Evolutionary conservation across 345 rosid species (phyloP).

Genomic region (Eucalyptus decipiens): DNA sequence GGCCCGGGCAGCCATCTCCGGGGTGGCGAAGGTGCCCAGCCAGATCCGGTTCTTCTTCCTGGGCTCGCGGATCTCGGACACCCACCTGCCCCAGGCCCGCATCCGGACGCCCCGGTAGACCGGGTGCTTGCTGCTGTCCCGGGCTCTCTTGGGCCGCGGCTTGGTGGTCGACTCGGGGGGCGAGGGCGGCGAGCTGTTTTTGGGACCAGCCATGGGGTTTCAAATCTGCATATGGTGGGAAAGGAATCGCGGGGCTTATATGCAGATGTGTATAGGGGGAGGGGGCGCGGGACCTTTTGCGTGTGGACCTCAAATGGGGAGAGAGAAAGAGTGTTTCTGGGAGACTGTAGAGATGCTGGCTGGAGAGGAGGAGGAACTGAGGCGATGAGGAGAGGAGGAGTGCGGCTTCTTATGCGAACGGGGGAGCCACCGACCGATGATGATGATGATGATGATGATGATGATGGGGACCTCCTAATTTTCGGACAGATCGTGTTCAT

Average conservation of each 20-base stretch:
- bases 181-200: background rate
- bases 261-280: background rate
- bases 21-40: constrained; percentile 50
- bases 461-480: background rate
- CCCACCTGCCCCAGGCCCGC: constrained; percentile 64
- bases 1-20: constrained; percentile 66
- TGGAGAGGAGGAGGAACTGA: background rate
- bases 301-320: background rate
- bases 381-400: background rate
- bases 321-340: background rate
- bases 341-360: background rate
- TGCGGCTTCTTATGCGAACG: background rate
- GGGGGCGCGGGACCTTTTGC: background rate
- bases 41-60: constrained; percentile 56
- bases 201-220: background rate
- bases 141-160: background rate
- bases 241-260: background rate
- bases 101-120: constrained; percentile 50
- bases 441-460: background rate
- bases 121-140: constrained; percentile 18
- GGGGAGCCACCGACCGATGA: background rate
- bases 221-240: background rate
- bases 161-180: background rate
- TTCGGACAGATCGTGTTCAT: background rate
- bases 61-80: constrained; percentile 62